A percentile compares a stretch with the other conserved stretches of the same genome.
These are phyloP conservation scores for Suillus ampliporus DNA, from an alignment of 768 basidiomycete species.

Conservation along the genomic window DNA sequence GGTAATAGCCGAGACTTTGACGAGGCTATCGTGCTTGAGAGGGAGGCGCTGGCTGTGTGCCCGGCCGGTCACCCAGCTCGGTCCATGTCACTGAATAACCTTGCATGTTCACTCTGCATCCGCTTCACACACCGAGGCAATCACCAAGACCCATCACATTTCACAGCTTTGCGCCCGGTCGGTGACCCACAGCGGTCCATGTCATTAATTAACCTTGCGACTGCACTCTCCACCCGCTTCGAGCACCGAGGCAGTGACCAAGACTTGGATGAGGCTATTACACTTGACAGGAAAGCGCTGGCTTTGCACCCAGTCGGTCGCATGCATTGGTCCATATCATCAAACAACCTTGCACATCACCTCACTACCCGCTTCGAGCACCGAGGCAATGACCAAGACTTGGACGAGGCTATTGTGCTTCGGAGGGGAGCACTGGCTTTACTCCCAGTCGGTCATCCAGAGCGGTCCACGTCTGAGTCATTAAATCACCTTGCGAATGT, in stretches of 20 bases:
- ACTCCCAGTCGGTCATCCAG: conserved; percentile 16
- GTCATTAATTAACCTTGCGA: no score
- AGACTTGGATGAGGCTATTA: no score
- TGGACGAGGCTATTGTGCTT: conserved; percentile 19
- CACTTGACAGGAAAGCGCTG: no score
- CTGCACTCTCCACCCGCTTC: no score
- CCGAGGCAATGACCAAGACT: conserved; percentile 14
- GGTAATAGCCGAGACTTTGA: conserved; percentile 23
- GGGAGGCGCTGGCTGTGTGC: conserved; percentile 18
- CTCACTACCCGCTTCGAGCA: conserved; percentile 20
- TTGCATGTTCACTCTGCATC: conserved; percentile 16
- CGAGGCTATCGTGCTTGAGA: conserved; percentile 15
- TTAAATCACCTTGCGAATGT: conserved; percentile 18
- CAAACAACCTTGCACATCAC: no score
- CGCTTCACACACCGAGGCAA: no score
- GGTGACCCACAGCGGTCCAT: no score
- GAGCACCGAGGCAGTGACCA: no score
- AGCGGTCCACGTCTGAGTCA: conserved; percentile 12
- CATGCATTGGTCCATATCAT: no score
- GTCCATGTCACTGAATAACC: conserved; percentile 13
- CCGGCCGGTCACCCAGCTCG: conserved; percentile 18
- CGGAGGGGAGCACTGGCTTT: conserved; percentile 20
- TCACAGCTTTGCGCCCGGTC: no score
- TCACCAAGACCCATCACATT: no score
- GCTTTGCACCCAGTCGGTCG: no score